Evolutionary conservation across 345 rosid species (phyloP).

Genomic region (Eucalyptus dawsonii): DNA sequence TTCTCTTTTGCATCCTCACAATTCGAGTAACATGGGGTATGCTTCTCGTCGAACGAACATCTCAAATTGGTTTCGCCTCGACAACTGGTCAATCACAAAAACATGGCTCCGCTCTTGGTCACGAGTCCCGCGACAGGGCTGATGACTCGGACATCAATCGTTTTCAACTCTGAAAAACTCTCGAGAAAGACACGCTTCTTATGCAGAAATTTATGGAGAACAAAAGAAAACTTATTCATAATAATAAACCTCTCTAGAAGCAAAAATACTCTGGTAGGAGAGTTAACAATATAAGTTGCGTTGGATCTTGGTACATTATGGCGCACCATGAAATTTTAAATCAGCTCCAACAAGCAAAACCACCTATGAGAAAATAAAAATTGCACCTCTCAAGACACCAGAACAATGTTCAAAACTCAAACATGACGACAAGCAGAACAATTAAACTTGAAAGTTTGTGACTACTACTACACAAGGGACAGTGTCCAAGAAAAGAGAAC

Average conservation of each 20-base stretch:
- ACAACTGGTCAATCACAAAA: not conserved
- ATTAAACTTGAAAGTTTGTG: not conserved
- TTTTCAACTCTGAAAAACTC: not conserved
- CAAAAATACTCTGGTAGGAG: not conserved
- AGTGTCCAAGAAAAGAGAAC: not conserved
- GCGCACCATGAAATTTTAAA: not conserved
- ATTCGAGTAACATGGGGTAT: not conserved
- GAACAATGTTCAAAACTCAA: not conserved
- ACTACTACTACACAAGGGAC: not conserved
- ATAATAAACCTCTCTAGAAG: not conserved
- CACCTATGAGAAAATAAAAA: not conserved
- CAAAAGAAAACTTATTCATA: not conserved
- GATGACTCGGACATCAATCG: not conserved
- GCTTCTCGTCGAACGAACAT: not conserved
- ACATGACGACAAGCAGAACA: not conserved
- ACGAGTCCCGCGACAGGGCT: not conserved
- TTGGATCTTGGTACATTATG: not conserved
- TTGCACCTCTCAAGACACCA: not conserved
- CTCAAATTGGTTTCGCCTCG: not conserved
- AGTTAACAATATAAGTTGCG: not conserved
- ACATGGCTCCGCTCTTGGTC: not conserved
- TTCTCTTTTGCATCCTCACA: not conserved
- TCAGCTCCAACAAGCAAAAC: not conserved
- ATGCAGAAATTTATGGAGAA: not conserved
- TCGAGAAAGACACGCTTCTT: not conserved